These are phyloP conservation scores for Xanthoceras sorbifolium DNA, from an alignment of 345 rosid species.

Conservation along the genomic window DNA sequence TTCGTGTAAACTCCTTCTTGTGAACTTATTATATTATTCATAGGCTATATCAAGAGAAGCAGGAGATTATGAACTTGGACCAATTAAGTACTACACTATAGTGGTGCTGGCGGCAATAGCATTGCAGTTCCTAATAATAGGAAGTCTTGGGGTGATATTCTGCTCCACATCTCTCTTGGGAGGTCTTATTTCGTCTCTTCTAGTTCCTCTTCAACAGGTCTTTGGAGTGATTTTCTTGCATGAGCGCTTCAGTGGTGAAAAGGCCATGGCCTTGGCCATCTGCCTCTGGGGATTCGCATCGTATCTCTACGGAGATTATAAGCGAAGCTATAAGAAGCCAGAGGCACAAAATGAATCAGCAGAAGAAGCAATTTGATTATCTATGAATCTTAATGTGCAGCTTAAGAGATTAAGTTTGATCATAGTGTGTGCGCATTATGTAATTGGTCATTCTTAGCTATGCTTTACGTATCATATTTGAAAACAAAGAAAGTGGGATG, in stretches of 20 bases:
- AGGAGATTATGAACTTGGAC: not conserved
- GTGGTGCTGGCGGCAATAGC: not conserved
- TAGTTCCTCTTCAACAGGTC: constrained; percentile 6
- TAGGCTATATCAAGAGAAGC: constrained; percentile 9
- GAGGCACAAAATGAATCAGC: not conserved
- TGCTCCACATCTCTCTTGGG: constrained; percentile 12
- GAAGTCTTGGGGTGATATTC: not conserved
- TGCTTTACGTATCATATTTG: too few relatives aligned
- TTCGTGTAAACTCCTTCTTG: not conserved
- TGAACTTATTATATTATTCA: not conserved
- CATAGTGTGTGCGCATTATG: too few relatives aligned
- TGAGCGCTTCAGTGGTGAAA: not conserved
- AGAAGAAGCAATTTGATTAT: not conserved
- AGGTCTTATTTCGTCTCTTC: constrained; percentile 4
- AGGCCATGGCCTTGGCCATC: constrained; percentile 10
- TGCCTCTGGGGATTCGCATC: constrained; percentile 18
- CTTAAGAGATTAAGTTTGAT: too few relatives aligned
- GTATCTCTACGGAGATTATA: constrained; percentile 6
- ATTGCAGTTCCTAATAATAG: not conserved
- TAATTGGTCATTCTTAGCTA: too few relatives aligned
- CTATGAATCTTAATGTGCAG: not conserved
- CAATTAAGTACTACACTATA: constrained; percentile 7
- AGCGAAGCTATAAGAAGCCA: not conserved
- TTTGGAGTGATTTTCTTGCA: constrained; percentile 7
- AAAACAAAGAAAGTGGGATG: too few relatives aligned